phyloP scores from a whole-genome alignment of 1,139 yeast species.

The Hyphopichia burtonii region DNA sequence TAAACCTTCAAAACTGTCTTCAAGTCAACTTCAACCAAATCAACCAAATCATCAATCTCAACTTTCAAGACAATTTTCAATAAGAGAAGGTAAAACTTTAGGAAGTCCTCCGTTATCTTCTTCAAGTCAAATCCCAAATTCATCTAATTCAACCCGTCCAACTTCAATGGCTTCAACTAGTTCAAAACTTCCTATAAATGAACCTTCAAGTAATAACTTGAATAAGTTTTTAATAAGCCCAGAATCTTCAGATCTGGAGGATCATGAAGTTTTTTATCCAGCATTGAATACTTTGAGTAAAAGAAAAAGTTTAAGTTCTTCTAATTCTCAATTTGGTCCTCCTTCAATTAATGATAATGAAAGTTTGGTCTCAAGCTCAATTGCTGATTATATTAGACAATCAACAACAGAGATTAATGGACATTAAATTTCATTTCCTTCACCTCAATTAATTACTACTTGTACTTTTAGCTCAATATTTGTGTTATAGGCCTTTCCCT shows the following conservation, averaged over 20 bases:
- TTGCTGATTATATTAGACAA: slow-evolving; percentile 42
- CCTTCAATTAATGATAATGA: slow-evolving; percentile 19
- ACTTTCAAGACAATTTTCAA: slow-evolving; percentile 17
- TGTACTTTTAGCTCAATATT: not conserved
- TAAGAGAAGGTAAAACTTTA: slow-evolving; percentile 5
- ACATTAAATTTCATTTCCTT: slow-evolving; percentile 12
- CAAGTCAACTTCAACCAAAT: not conserved
- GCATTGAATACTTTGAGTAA: slow-evolving; percentile 21
- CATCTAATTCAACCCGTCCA: not conserved
- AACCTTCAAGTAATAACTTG: slow-evolving; percentile 8
- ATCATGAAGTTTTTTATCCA: slow-evolving; percentile 10
- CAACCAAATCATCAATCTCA: slow-evolving; percentile 10
- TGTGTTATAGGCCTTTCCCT: not conserved
- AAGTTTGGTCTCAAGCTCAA: slow-evolving; percentile 37
- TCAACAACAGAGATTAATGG: slow-evolving; percentile 39
- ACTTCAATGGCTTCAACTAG: not conserved
- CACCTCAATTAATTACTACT: not conserved
- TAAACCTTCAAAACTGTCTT: not conserved
- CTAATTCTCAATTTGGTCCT: slow-evolving; percentile 11
- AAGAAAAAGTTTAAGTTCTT: slow-evolving; percentile 29
- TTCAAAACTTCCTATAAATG: not conserved
- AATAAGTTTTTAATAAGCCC: slow-evolving; percentile 29
- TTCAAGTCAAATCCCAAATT: not conserved
- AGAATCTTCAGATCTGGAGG: slow-evolving; percentile 28
- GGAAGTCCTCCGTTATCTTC: slow-evolving; percentile 2